Percentiles rank a stretch among this genome's conserved stretches.
Conservation (phyloP, 2,329 filamentous ascomycete species). For the Cladosporium sp. region DNA sequence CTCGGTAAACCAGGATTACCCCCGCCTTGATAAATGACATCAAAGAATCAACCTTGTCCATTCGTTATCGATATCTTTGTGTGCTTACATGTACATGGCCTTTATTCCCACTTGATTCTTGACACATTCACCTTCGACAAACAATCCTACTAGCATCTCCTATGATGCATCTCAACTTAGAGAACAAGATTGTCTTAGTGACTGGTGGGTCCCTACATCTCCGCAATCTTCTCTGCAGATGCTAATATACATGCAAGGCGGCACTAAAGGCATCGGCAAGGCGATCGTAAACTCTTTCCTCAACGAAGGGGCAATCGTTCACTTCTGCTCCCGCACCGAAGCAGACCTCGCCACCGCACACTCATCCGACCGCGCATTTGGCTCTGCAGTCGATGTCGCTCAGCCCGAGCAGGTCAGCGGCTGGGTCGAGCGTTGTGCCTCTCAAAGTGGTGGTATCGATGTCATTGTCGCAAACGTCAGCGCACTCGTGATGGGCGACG, state of each 20-base stretch:
- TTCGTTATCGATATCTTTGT: too few species aligned
- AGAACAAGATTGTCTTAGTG: conserved; percentile 32
- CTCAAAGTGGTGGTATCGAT: conserved; percentile 23
- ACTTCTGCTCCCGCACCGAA: conserved; percentile 28
- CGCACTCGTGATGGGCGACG: conserved; percentile 27
- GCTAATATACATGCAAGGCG: conserved; percentile 18
- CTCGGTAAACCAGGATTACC: too few species aligned
- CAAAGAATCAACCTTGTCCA: too few species aligned
- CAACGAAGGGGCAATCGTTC: conserved; percentile 28
- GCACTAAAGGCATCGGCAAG: conserved; percentile 30
- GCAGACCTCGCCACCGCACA: conserved; percentile 20
- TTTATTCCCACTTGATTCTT: too few species aligned
- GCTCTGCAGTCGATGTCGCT: conserved; percentile 25
- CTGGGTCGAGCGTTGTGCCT: conserved; percentile 23
- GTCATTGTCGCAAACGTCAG: conserved; percentile 30
- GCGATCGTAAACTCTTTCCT: conserved; percentile 26
- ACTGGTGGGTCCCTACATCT: conserved; percentile 24
- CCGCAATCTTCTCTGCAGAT: not conserved
- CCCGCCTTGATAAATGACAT: too few species aligned
- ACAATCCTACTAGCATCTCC: not conserved
- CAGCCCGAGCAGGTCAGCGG: conserved; percentile 15
- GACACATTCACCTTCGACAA: too few species aligned
- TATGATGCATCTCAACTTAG: conserved; percentile 33
- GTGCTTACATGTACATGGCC: too few species aligned
- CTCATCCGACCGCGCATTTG: conserved; percentile 19